These are phyloP conservation scores for Dioscorea zingiberensis DNA, from an alignment of 106 monocot species.

Conservation along the genomic window DNA sequence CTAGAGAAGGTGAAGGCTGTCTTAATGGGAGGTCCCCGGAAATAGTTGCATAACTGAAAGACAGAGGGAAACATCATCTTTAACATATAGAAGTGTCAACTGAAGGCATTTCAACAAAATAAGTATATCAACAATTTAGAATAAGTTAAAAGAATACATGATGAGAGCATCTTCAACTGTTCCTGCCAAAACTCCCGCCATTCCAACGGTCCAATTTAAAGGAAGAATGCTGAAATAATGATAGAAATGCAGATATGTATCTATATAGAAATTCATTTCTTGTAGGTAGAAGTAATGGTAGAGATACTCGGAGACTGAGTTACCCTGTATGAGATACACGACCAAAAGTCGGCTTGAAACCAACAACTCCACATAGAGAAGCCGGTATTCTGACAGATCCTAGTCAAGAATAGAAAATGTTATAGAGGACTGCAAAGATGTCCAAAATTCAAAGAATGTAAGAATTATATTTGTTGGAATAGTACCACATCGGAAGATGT, in stretches of 20 bases:
- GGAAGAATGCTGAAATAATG: conserved; percentile 72
- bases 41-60: conserved; percentile 79
- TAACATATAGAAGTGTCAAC: too few relatives aligned
- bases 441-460: too few relatives aligned
- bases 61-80: conserved; percentile 2
- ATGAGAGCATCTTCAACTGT: conserved; percentile 83
- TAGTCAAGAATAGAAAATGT: conserved; percentile 1
- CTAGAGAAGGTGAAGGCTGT: conserved; percentile 26
- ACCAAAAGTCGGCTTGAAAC: conserved; percentile 77
- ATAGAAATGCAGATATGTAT: background rate
- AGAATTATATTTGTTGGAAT: too few relatives aligned
- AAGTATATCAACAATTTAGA: background rate
- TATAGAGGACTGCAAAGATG: too few relatives aligned
- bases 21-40: conserved; percentile 19
- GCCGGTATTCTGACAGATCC: conserved; percentile 96
- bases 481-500: too few relatives aligned
- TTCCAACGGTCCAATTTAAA: conserved; percentile 91
- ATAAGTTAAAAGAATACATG: conserved; percentile 20
- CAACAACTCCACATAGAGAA: conserved; percentile 85
- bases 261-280: background rate
- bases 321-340: conserved; percentile 79
- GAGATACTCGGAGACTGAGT: background rate
- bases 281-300: background rate
- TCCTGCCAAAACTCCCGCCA: conserved; percentile 73
- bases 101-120: background rate